phyloP scores from a whole-genome alignment of 768 basidiomycete species.

The Gyrodon lividus region DNA sequence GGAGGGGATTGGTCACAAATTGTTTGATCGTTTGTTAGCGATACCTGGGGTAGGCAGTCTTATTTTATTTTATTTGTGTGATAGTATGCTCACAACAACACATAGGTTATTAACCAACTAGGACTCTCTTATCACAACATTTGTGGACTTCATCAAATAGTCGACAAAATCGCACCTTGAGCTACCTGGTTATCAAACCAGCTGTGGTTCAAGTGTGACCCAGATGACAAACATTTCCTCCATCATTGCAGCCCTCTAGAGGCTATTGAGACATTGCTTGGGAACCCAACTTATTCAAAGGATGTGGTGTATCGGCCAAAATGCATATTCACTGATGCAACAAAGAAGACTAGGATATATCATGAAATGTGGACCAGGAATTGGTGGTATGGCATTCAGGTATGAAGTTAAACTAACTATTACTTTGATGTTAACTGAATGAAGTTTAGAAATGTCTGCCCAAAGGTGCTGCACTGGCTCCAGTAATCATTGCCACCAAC shows the following conservation, averaged over 20 bases:
- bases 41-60: constrained; percentile 1
- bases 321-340: constrained; percentile 20
- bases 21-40: constrained; percentile 1
- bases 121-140: constrained; percentile 2
- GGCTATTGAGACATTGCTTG: neutral
- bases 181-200: neutral
- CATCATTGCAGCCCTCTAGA: neutral
- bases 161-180: neutral
- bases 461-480: constrained; percentile 33
- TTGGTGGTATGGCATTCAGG: constrained; percentile 22
- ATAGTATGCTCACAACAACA: no score
- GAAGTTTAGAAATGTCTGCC: neutral
- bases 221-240: neutral
- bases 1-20: constrained; percentile 3
- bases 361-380: constrained; percentile 37
- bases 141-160: neutral
- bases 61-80: neutral
- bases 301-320: constrained; percentile 31
- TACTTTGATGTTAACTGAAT: neutral
- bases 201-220: neutral
- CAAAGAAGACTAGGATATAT: constrained; percentile 23
- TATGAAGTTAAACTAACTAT: neutral
- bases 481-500: constrained; percentile 45
- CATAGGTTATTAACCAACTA: neutral
- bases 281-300: neutral